Evolutionary conservation across 1,284 basidiomycete species (phyloP).

Genomic region (Leccinum ponderosum): DNA sequence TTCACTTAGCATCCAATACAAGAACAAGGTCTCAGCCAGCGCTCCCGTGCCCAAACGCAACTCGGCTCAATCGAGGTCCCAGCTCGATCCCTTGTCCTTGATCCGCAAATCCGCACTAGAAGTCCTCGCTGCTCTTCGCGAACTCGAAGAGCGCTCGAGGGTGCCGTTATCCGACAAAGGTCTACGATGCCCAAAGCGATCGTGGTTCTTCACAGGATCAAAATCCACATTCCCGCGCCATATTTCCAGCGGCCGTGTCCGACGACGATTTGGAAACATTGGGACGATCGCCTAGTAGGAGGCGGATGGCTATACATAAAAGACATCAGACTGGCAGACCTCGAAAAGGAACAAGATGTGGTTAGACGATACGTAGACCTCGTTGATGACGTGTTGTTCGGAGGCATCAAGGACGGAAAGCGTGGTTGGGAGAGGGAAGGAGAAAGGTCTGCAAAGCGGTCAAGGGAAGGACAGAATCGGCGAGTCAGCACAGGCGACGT

Average conservation of each 20-base stretch:
- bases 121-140: conserved; percentile 70
- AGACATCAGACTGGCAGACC: conserved; percentile 55
- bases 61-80: conserved; percentile 25
- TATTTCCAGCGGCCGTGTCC: conserved; percentile 46
- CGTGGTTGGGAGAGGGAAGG: conserved; percentile 59
- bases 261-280: conserved; percentile 53
- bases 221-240: conserved; percentile 41
- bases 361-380: conserved; percentile 66
- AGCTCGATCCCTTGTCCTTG: conserved; percentile 61
- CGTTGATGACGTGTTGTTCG: conserved; percentile 74
- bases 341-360: conserved; percentile 56
- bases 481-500: conserved; percentile 54
- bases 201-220: conserved; percentile 45
- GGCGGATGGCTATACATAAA: conserved; percentile 79
- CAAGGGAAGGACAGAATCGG: conserved; percentile 42
- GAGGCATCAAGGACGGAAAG: conserved; percentile 48
- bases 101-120: conserved; percentile 76
- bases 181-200: conserved; percentile 74
- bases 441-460: conserved; percentile 44
- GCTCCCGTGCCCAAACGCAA: conserved; percentile 39
- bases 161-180: conserved; percentile 72
- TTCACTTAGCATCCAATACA: conserved; percentile 52
- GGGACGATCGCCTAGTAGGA: conserved; percentile 78
- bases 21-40: conserved; percentile 41
- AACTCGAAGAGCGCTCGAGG: conserved; percentile 65